phyloP scores from a whole-genome alignment of 192 early-diverging fungal genomes.

The Gaertneriomyces sp. region DNA sequence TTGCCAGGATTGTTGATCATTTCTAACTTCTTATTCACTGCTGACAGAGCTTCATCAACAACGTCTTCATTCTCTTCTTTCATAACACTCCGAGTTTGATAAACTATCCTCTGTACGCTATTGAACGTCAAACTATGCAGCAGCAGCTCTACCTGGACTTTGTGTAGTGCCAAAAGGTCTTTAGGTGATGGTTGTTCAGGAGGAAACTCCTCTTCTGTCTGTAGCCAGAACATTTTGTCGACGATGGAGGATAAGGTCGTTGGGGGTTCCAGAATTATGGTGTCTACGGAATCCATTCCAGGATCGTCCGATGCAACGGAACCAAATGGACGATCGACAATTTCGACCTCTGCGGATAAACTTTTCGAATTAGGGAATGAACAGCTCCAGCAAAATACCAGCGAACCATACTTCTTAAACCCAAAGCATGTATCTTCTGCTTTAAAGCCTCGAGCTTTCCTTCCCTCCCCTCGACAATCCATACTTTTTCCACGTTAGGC shows the following conservation, averaged over 20 bases:
- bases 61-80: slow-evolving; percentile 89
- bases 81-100: slow-evolving; percentile 90
- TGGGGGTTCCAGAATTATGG: slow-evolving; percentile 37
- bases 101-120: slow-evolving; percentile 71
- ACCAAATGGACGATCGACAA: slow-evolving; percentile 89
- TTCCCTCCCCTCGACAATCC: slow-evolving; percentile 1
- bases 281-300: slow-evolving; percentile 75
- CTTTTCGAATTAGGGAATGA: slow-evolving; percentile 34
- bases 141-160: slow-evolving; percentile 65
- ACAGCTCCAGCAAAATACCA: slow-evolving; percentile 3
- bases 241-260: slow-evolving; percentile 33
- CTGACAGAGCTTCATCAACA: slow-evolving; percentile 62
- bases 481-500: slow-evolving; percentile 9
- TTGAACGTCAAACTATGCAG: slow-evolving; percentile 64
- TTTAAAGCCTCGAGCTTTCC: no score
- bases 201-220: slow-evolving; percentile 65
- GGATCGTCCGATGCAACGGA: slow-evolving; percentile 83
- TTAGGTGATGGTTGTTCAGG: slow-evolving; percentile 46
- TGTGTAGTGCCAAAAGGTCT: slow-evolving; percentile 42
- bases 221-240: background rate
- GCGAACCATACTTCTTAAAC: no score
- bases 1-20: slow-evolving; percentile 42
- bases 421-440: no score
- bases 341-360: slow-evolving; percentile 58
- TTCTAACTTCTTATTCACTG: slow-evolving; percentile 36